Percentiles rank a stretch among this genome's conserved stretches.
phyloP scores from a whole-genome alignment of 257 asterid species.

The Ligustrum vulgare region DNA sequence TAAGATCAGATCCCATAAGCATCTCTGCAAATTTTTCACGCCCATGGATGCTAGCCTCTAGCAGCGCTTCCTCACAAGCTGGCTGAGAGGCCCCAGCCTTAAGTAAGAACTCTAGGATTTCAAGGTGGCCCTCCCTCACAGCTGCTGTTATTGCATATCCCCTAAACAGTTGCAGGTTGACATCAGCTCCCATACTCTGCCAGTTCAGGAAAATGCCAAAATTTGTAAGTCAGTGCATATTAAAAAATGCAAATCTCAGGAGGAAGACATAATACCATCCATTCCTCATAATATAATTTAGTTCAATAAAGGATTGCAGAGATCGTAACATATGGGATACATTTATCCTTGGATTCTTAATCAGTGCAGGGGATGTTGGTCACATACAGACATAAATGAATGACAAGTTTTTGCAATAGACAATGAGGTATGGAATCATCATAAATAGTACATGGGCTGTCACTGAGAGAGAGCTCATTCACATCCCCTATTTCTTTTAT shows the following conservation, averaged over 20 bases:
- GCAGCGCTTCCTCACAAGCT: slow-evolving; percentile 84
- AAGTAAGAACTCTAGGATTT: slow-evolving; percentile 63
- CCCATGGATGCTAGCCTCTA: slow-evolving; percentile 80
- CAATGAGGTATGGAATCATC: slow-evolving; percentile 25
- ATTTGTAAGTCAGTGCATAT: slow-evolving; percentile 8
- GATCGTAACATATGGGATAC: not conserved
- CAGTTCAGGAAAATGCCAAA: slow-evolving; percentile 12
- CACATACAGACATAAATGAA: slow-evolving; percentile 16
- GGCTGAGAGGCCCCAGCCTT: slow-evolving; percentile 81
- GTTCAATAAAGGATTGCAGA: not conserved
- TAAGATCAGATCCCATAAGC: slow-evolving; percentile 71
- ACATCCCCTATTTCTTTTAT: slow-evolving; percentile 18
- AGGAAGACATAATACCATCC: slow-evolving; percentile 3
- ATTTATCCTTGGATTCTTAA: not conserved
- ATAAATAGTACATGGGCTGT: slow-evolving; percentile 20
- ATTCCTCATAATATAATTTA: not conserved
- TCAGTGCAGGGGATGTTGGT: slow-evolving; percentile 7
- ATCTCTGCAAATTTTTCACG: slow-evolving; percentile 49
- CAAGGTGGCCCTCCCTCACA: slow-evolving; percentile 67
- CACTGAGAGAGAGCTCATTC: slow-evolving; percentile 7
- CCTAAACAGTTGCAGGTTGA: slow-evolving; percentile 61
- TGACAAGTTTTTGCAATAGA: slow-evolving; percentile 13
- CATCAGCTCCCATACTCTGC: slow-evolving; percentile 76
- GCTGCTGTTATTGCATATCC: slow-evolving; percentile 72
- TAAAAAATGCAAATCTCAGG: slow-evolving; percentile 3